Evolutionary conservation across 2,329 filamentous ascomycete genomes (phyloP).

Genomic region (Microcyclospora tardicrescens): DNA sequence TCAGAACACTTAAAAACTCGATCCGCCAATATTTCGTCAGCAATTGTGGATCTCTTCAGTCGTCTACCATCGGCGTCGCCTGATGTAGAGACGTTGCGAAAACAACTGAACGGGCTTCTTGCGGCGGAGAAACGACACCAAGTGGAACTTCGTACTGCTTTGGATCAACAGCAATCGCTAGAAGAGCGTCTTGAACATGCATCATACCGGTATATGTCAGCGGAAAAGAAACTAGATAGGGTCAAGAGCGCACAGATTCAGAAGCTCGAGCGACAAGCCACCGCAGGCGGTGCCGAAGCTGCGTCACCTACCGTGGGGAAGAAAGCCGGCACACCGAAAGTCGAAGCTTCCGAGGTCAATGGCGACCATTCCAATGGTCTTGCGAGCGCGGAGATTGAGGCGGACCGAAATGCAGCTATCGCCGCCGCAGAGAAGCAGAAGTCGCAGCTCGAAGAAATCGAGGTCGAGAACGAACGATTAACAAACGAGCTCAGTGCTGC

Average conservation of each 20-base stretch:
- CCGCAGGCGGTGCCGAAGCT: slow-evolving; percentile 47
- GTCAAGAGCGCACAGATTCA: slow-evolving; percentile 79
- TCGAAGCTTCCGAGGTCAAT: slow-evolving; percentile 38
- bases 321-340: slow-evolving; percentile 30
- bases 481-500: slow-evolving; percentile 69
- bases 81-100: slow-evolving; percentile 60
- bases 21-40: slow-evolving; percentile 61
- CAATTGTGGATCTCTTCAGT: slow-evolving; percentile 56
- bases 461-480: slow-evolving; percentile 62
- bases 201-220: slow-evolving; percentile 82
- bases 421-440: slow-evolving; percentile 73
- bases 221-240: slow-evolving; percentile 87
- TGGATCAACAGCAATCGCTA: slow-evolving; percentile 32
- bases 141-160: slow-evolving; percentile 15
- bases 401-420: slow-evolving; percentile 62
- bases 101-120: slow-evolving; percentile 60
- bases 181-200: slow-evolving; percentile 80
- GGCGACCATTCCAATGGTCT: slow-evolving; percentile 43
- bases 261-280: slow-evolving; percentile 80
- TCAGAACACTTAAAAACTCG: slow-evolving; percentile 67
- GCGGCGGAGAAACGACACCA: slow-evolving; percentile 58
- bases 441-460: slow-evolving; percentile 68
- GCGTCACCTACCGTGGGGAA: slow-evolving; percentile 32
- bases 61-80: slow-evolving; percentile 41
- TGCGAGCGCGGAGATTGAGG: slow-evolving; percentile 54